Conservation (phyloP, 2,329 filamentous ascomycete species). For the Alternaria viburni region DNA sequence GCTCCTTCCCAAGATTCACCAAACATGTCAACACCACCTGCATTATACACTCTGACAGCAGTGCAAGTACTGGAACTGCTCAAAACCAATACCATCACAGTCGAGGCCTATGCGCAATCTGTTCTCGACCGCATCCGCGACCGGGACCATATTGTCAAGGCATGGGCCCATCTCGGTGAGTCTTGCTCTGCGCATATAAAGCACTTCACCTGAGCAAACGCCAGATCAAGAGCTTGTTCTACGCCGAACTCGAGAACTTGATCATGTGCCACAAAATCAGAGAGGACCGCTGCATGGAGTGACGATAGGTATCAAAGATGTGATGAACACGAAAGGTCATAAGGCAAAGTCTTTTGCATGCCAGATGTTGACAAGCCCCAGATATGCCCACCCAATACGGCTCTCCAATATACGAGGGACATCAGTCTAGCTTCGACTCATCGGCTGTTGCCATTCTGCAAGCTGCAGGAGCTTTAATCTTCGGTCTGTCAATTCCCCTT, state of each 20-base stretch:
- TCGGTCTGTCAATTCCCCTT: neutral
- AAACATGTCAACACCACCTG: neutral
- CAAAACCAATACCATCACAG: neutral
- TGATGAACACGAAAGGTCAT: neutral
- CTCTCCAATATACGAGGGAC: neutral
- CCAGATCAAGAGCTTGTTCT: neutral
- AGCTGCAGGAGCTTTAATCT: neutral
- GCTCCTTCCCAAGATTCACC: accelerated
- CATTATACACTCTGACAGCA: neutral
- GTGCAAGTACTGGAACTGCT: neutral
- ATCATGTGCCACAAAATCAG: neutral
- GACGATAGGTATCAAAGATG: neutral
- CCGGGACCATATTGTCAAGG: neutral
- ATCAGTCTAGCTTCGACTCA: neutral
- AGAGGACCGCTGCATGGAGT: neutral
- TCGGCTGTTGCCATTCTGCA: neutral
- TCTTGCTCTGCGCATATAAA: too few species aligned
- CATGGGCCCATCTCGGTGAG: neutral
- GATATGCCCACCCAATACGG: neutral
- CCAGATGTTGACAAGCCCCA: neutral
- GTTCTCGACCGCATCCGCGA: neutral
- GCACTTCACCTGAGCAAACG: too few species aligned
- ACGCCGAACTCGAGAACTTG: neutral
- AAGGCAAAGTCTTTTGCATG: neutral
- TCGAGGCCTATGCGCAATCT: neutral